phyloP scores from a whole-genome alignment of 2,329 filamentous ascomycete genomes.

The Apiospora arundinis region DNA sequence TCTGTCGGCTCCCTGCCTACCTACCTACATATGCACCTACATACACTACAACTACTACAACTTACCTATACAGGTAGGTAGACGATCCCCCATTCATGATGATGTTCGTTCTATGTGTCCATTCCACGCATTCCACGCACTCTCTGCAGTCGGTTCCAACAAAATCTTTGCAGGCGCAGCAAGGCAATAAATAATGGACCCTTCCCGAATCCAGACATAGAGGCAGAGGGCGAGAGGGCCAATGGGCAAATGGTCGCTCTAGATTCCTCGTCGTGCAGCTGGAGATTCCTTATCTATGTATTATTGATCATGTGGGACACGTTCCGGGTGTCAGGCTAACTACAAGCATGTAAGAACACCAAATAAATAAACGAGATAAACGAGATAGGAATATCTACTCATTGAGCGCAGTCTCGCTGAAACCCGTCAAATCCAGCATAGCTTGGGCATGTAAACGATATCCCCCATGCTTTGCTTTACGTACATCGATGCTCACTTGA shows the following conservation, averaged over 20 bases:
- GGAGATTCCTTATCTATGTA: not conserved
- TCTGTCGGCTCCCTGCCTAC: too few relatives aligned
- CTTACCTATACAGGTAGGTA: too few relatives aligned
- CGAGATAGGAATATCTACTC: too few relatives aligned
- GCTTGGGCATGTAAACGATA: not conserved
- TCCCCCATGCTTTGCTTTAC: not conserved
- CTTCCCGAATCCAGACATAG: not conserved
- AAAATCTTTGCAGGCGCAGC: not conserved
- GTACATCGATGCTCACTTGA: not conserved
- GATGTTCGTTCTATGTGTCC: not conserved
- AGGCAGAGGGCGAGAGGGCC: not conserved
- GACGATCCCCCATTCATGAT: too few relatives aligned
- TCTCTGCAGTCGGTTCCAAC: constrained; percentile 2
- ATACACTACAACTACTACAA: too few relatives aligned
- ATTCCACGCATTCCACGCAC: constrained; percentile 1
- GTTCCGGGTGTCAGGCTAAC: not conserved
- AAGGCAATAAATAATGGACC: not conserved
- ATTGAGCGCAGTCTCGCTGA: not conserved
- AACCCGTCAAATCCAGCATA: not conserved
- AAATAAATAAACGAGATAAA: not conserved
- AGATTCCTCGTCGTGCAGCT: not conserved
- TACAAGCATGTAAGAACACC: too few relatives aligned
- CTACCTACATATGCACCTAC: too few relatives aligned
- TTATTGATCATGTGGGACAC: constrained; percentile 1
- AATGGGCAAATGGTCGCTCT: not conserved